Percentiles rank a stretch among this genome's conserved stretches.
These are phyloP conservation scores for Bolboschoenus planiculmis DNA, from an alignment of 176 grass and related monocot species.

Conservation along the genomic window DNA sequence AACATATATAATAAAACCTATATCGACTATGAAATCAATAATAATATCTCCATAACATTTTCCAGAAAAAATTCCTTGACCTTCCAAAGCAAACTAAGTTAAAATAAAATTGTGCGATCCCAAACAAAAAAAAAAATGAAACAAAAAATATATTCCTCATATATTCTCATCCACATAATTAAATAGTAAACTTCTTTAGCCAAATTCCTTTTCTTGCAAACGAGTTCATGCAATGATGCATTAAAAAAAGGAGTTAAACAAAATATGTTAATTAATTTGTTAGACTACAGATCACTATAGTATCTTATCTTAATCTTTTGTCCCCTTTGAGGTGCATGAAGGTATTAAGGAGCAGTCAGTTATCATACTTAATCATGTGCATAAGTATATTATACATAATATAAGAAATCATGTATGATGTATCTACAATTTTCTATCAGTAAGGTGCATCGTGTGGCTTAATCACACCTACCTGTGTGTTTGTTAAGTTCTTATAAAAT, in stretches of 20 bases:
- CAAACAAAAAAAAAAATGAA: not conserved
- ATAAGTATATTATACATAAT: not conserved
- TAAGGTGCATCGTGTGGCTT: not conserved
- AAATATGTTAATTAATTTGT: slow-evolving; percentile 12
- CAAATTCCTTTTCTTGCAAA: not conserved
- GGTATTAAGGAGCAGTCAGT: not conserved
- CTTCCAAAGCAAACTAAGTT: not conserved
- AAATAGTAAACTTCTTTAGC: not conserved
- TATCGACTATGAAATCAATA: no score
- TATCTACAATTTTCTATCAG: not conserved
- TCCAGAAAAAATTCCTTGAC: no score
- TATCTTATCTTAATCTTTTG: not conserved
- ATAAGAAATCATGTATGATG: not conserved
- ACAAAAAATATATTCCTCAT: not conserved
- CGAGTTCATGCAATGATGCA: not conserved
- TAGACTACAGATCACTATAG: not conserved
- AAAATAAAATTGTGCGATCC: not conserved
- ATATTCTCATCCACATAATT: not conserved
- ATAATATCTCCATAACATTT: no score
- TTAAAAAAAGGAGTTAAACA: not conserved
- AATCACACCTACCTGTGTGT: not conserved
- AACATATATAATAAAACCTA: no score
- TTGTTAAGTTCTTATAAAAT: not conserved
- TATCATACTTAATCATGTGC: not conserved
- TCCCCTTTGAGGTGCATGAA: slow-evolving; percentile 11